Evolutionary conservation across 2,329 filamentous ascomycete genomes (phyloP), one percentile per base, ranked within the genome.

Genomic region (Hypocrella siamensis): DNA sequence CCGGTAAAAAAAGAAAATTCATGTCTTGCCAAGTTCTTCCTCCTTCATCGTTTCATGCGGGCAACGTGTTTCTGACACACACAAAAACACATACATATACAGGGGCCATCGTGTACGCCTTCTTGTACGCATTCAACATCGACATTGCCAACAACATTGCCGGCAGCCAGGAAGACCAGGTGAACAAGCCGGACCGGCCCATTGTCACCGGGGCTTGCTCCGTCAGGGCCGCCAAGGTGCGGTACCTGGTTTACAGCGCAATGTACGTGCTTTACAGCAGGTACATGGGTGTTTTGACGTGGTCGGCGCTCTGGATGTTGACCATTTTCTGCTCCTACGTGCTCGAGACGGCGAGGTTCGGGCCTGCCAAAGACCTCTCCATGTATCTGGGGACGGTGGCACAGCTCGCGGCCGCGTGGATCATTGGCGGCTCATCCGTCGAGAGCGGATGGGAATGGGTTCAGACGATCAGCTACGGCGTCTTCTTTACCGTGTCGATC

Each of bases 311-410:
- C 27, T 28, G 27, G 27, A 15, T 28, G 14, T 17, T 28, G 6
- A 18, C 27, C 18, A 28, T 28, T 28, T 28, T 28, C 27, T 17
- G 27, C 17, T 28, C 27, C 9, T 28, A 28, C 16, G 17, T 28
- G 27, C 27, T 28, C 18, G 14, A 28, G 14, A 28, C 27, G 15
- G 15, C 27, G 14, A 28, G 18, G 27, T 28, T 28, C n/a, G 27
- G 27, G 18, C 27, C 27, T 3, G 17, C 27, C 6, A 28, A 28
- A 28, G 27, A 28, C 17, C 16, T 28, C 14, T 28, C 27, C 7
- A 28, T 28, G 27, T 9, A 16, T 28, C 14, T 28, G 5, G 27
- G 27, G 18, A 28, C 27, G 16, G 27, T 15, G 8, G 27, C 27
- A 10, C 27, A 28, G 16, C 17, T 28, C 9, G 18, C 18, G 27